Base-by-base conservation (phyloP, 257 asterid genomes). In the Rubia yunnanensis region DNA sequence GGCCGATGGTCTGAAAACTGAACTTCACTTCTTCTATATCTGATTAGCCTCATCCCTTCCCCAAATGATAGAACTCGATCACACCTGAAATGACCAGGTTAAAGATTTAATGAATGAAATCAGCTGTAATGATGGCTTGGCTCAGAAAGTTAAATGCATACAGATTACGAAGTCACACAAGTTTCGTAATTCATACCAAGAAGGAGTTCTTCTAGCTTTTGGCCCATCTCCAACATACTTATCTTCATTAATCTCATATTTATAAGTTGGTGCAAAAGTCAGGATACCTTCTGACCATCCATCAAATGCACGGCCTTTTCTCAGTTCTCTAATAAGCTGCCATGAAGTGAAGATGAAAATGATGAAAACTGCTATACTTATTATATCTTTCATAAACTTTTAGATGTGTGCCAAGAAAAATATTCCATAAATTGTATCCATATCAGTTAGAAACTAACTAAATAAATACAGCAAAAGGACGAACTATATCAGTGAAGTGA, bases 241-340 rank as follows among this genome's bases (percentile, higher is more conserved):
- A 7, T 83, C 89, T 2, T 97, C 85, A 74, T 91, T 80, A 5
- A 66, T 18, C 73, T 86, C 96, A 62, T 94, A 94, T 69, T 90
- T 94, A 69, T 94, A 94, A 24, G 99, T 94, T 10, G 99, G 99
- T 49, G 96, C 87, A 76, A 94, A 94, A 77, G 65, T 78, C 75
- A 90, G 65, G 62, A 73, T 68, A 65, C 98, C 99, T 79, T 94
- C 99, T 0, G 89, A 86, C 99, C 99, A 90, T 78, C 99, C 99
- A 76, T 88, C 92, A 75, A 94, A 94, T 57, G 81, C 85, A 55
- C 87, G 86, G 31, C 95, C 96, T 74, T 85, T 88, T 74, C 77
- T 90, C 66, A 90, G 68, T 84, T 94, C 99, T 65, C 49, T 84
- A 61, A 73, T 67, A 52, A 94, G 99, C 99, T 94, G 86, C 75